phyloP scores from a whole-genome alignment of 768 basidiomycete species.

The Suillus alpinus region DNA sequence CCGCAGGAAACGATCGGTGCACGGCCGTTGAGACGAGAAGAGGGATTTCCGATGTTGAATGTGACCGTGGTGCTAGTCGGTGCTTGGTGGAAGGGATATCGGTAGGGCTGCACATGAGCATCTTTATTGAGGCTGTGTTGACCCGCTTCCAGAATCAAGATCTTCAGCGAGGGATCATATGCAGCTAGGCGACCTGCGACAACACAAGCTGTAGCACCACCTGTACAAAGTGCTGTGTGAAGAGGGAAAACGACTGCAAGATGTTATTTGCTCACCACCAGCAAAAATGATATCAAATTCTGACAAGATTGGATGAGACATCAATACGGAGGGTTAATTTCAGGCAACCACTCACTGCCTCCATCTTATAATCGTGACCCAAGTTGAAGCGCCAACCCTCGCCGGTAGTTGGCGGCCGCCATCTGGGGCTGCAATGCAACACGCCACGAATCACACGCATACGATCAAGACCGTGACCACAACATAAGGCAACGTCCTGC shows the following conservation, averaged over 20 bases:
- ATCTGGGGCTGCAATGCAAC: not conserved
- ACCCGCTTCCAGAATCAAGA: constrained; percentile 16
- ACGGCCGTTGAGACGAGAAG: constrained; percentile 13
- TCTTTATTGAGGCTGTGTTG: constrained; percentile 22
- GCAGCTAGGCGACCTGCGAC: constrained; percentile 29
- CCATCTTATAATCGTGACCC: not conserved
- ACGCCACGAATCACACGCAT: not conserved
- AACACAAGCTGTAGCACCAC: constrained; percentile 35
- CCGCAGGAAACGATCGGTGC: constrained; percentile 18
- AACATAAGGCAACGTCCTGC: no score
- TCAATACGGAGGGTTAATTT: not conserved
- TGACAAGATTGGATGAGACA: constrained; percentile 3
- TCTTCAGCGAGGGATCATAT: constrained; percentile 17
- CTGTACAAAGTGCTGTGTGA: constrained; percentile 13
- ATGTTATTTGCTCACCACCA: constrained; percentile 42
- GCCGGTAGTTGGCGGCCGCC: not conserved
- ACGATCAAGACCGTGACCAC: not conserved
- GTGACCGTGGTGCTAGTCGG: constrained; percentile 17
- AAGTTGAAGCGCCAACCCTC: not conserved
- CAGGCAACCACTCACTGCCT: not conserved
- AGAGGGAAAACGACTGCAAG: not conserved
- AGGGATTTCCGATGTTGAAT: constrained; percentile 15
- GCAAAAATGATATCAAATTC: constrained; percentile 53
- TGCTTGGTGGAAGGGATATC: constrained; percentile 14
- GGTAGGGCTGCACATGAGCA: constrained; percentile 21